Evolutionary conservation across 2,329 filamentous ascomycete genomes (phyloP).

Genomic region (Orbilia javanica): DNA sequence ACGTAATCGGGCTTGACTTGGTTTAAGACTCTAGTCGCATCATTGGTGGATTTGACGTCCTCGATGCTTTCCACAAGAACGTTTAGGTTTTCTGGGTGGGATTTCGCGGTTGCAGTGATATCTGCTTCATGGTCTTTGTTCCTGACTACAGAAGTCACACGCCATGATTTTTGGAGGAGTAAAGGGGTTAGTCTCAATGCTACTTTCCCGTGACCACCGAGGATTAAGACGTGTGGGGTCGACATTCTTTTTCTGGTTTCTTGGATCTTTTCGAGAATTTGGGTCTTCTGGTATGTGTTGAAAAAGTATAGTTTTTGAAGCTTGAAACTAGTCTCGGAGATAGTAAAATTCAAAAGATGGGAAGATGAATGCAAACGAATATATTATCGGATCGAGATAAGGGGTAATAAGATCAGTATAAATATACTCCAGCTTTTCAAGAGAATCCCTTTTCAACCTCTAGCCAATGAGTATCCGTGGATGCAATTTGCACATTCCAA

Average conservation of each 20-base stretch:
- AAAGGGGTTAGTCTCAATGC: conserved; percentile 80
- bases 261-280: too few relatives aligned
- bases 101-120: conserved; percentile 37
- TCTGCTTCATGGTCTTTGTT: conserved; percentile 64
- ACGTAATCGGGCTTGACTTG: conserved; percentile 70
- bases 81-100: conserved; percentile 68
- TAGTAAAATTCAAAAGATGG: too few relatives aligned
- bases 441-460: too few relatives aligned
- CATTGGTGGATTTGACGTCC: conserved; percentile 66
- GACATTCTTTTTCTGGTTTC: conserved; percentile 19
- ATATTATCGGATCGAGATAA: background rate
- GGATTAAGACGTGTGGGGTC: conserved; percentile 48
- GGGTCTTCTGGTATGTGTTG: too few relatives aligned
- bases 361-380: background rate
- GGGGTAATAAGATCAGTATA: background rate
- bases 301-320: background rate
- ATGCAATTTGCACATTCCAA: too few relatives aligned
- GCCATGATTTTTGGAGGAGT: conserved; percentile 79
- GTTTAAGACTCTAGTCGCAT: conserved; percentile 45
- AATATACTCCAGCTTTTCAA: background rate
- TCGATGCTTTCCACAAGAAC: conserved; percentile 46
- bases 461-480: too few relatives aligned
- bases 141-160: conserved; percentile 82
- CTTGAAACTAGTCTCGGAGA: background rate
- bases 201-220: conserved; percentile 79